Evolutionary conservation across 495 filamentous ascomycete species (phyloP), one percentile per base, ranked within the genome.

Genomic region (Aspergillus wentii): DNA sequence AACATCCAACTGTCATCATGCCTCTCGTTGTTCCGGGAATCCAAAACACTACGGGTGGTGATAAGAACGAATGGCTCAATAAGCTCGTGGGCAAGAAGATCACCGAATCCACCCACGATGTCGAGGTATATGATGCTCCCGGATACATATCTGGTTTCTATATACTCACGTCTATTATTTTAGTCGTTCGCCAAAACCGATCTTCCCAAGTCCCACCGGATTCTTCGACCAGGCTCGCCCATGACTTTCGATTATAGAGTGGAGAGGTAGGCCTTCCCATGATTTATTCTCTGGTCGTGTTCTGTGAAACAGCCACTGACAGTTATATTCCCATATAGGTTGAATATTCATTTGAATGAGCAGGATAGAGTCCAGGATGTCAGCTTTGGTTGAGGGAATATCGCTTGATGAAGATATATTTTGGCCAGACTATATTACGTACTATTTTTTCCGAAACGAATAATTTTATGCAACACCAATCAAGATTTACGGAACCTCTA

Each of bases 21-120:
- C 86, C 86, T 71, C 85, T 91, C 63, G 80, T 91, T 52, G 76
- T 89, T 13, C 85, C 85, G 10, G 83, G 79, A 53, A 65, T 88
- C 65, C 75, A 69, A 53, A 73, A 68, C 59, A 55, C 62, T 27
- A 47, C 54, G 40, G 68, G 59, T 36, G 68, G 59, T 38, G 68
- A 74, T 51, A 79, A 78, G 44, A 64, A 74, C 26, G 75, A 82
- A 43, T 91, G 86, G 86, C 61, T 61, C 28, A 77, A 71, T 58
- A 86, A 87, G 71, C 68, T 91, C 11, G 76, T 81, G 35, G 85
- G 86, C 43, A 90, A 90, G 79, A 86, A 77, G 52, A 56, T 80
- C 27, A 69, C 66, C 17, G 75, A 80, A 5, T 34, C 44, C 7
- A 49, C 53, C 6, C 61, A 51, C 37, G 64, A 79, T 58, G 63